phyloP scores from a whole-genome alignment of 2,329 filamentous ascomycete genomes.

The Periconia digitata region DNA sequence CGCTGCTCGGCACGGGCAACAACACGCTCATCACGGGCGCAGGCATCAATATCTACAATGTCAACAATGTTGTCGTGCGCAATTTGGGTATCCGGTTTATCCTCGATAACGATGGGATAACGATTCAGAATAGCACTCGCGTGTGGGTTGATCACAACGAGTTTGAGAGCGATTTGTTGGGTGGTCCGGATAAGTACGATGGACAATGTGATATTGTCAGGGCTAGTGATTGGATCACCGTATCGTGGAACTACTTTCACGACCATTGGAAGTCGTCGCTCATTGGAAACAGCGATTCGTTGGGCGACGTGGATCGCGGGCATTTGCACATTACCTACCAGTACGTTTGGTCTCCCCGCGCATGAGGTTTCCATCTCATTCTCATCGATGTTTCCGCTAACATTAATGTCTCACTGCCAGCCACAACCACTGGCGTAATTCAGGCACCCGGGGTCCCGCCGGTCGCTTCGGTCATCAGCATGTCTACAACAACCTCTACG shows the following conservation, averaged over 20 bases:
- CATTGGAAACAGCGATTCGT: slow-evolving; percentile 61
- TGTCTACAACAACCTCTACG: slow-evolving; percentile 56
- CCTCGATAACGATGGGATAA: slow-evolving; percentile 60
- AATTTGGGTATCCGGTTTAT: slow-evolving; percentile 65
- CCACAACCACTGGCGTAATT: slow-evolving; percentile 67
- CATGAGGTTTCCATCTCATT: too few relatives aligned
- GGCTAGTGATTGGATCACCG: slow-evolving; percentile 63
- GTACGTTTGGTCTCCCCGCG: slow-evolving; percentile 2
- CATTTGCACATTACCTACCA: slow-evolving; percentile 66
- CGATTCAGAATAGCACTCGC: slow-evolving; percentile 59
- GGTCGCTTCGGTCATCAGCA: slow-evolving; percentile 69
- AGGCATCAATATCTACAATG: slow-evolving; percentile 56
- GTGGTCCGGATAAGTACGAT: slow-evolving; percentile 66
- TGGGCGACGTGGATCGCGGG: slow-evolving; percentile 60
- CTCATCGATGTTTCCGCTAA: not conserved
- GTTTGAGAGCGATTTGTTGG: slow-evolving; percentile 62
- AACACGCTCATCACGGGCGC: slow-evolving; percentile 46
- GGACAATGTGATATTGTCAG: slow-evolving; percentile 66
- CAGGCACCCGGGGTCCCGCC: slow-evolving; percentile 64
- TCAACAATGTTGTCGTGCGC: slow-evolving; percentile 63
- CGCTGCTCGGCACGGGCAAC: slow-evolving; percentile 43
- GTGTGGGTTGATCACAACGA: slow-evolving; percentile 69
- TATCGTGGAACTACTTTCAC: slow-evolving; percentile 56
- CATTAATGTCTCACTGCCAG: not conserved
- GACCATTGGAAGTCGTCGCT: slow-evolving; percentile 66